phyloP scores from a whole-genome alignment of 2,329 filamentous ascomycete species.

The Colletotrichum tamarilloi region DNA sequence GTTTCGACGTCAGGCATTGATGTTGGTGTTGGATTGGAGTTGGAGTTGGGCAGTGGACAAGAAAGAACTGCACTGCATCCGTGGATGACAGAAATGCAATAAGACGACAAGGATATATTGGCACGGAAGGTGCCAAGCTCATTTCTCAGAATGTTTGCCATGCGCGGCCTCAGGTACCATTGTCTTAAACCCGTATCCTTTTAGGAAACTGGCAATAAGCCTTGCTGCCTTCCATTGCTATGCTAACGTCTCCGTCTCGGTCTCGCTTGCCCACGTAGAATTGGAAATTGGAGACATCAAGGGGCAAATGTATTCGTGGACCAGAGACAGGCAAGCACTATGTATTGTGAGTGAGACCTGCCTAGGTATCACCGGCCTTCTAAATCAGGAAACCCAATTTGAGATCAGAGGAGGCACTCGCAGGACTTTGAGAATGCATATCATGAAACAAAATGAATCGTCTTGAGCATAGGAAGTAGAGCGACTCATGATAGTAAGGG shows the following conservation, averaged over 20 bases:
- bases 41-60: neutral
- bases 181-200: neutral
- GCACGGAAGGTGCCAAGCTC: neutral
- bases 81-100: neutral
- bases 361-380: neutral
- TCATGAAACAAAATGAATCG: neutral
- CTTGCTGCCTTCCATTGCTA: neutral
- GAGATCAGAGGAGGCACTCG: neutral
- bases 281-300: neutral
- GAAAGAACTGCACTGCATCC: neutral
- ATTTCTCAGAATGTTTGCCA: neutral
- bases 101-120: conserved; percentile 12
- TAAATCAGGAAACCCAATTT: neutral
- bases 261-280: neutral
- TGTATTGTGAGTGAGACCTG: neutral
- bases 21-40: neutral
- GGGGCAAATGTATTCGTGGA: neutral
- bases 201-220: neutral
- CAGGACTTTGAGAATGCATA: neutral
- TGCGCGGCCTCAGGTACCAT: conserved; percentile 5
- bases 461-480: neutral
- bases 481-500: neutral
- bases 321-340: neutral
- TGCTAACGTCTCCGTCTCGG: neutral
- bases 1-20: neutral